A percentile compares a stretch with the other conserved stretches of the same genome.
phyloP scores from a whole-genome alignment of 2,329 filamentous ascomycete genomes.

The Endoconidiophora laricicola region DNA sequence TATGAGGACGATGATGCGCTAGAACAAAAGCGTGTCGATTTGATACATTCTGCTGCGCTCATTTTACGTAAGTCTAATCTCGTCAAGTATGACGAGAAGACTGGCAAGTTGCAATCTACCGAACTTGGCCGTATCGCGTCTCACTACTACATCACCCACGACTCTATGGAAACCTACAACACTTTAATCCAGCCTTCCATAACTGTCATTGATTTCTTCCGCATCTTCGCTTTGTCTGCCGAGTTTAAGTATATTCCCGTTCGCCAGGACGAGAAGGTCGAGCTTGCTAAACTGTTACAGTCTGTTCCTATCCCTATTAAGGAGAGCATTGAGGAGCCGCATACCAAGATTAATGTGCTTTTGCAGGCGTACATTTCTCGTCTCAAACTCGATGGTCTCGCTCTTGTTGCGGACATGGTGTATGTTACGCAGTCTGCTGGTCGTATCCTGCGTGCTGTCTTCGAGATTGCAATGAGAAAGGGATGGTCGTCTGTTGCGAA shows the following conservation, averaged over 20 bases:
- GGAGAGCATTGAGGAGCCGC: constrained; percentile 89
- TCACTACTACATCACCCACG: constrained; percentile 95
- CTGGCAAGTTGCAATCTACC: constrained; percentile 73
- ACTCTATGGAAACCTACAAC: constrained; percentile 94
- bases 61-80: constrained; percentile 77
- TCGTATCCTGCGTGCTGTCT: constrained; percentile 85
- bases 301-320: constrained; percentile 92
- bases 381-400: constrained; percentile 81
- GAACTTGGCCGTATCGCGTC: constrained; percentile 92
- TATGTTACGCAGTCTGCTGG: constrained; percentile 97
- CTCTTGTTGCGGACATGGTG: constrained; percentile 94
- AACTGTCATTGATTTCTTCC: constrained; percentile 87
- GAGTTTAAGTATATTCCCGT: constrained; percentile 99
- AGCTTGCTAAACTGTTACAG: constrained; percentile 77
- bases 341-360: constrained; percentile 95
- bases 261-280: constrained; percentile 91
- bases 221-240: constrained; percentile 85
- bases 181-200: constrained; percentile 87
- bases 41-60: constrained; percentile 82
- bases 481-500: constrained; percentile 90
- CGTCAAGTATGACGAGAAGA: constrained; percentile 89
- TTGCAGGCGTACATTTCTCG: constrained; percentile 93
- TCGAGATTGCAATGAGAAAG: constrained; percentile 94
- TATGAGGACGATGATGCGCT: constrained; percentile 84
- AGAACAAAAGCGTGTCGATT: constrained; percentile 93